Conservation (phyloP, 768 basidiomycete genomes). For the Tephrocybe sp. region DNA sequence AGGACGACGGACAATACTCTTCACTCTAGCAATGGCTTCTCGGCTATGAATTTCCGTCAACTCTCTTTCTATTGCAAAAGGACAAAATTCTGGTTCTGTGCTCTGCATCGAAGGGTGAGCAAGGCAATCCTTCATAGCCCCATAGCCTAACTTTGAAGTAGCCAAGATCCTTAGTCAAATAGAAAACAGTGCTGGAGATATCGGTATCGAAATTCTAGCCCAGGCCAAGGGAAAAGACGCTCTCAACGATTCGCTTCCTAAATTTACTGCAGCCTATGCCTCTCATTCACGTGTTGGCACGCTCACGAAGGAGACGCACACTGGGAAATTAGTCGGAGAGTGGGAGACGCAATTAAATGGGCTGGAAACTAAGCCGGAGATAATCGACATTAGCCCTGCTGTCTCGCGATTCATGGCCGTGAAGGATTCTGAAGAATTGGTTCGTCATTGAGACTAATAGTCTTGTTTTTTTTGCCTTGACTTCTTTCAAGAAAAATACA, state of each 20-base stretch:
- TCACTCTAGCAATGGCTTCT: constrained; percentile 84
- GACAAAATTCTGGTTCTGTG: constrained; percentile 77
- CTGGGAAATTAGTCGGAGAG: constrained; percentile 84
- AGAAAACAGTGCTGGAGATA: constrained; percentile 46
- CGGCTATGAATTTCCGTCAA: constrained; percentile 97
- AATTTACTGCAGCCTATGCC: constrained; percentile 62
- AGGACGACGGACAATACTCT: constrained; percentile 16
- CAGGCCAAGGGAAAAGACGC: constrained; percentile 81
- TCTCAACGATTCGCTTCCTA: constrained; percentile 68
- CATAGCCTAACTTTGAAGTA: constrained; percentile 26
- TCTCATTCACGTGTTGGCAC: constrained; percentile 66
- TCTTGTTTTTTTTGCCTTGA: background rate
- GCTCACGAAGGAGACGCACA: constrained; percentile 78
- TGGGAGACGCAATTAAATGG: constrained; percentile 70
- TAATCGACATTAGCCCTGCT: constrained; percentile 74
- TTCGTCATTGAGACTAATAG: constrained; percentile 33
- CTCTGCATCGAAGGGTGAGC: constrained; percentile 82
- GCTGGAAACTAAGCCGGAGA: constrained; percentile 60
- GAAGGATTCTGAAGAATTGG: constrained; percentile 92
- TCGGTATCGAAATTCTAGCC: constrained; percentile 74
- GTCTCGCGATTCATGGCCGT: constrained; percentile 78
- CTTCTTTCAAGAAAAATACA: constrained; percentile 61
- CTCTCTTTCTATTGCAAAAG: constrained; percentile 80
- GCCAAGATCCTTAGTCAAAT: constrained; percentile 87
- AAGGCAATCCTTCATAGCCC: background rate